Percentiles rank a stretch among this genome's conserved stretches.
Evolutionary conservation across 1,284 basidiomycete species (phyloP).

Genomic region (Ceratobasidium theobromae): DNA sequence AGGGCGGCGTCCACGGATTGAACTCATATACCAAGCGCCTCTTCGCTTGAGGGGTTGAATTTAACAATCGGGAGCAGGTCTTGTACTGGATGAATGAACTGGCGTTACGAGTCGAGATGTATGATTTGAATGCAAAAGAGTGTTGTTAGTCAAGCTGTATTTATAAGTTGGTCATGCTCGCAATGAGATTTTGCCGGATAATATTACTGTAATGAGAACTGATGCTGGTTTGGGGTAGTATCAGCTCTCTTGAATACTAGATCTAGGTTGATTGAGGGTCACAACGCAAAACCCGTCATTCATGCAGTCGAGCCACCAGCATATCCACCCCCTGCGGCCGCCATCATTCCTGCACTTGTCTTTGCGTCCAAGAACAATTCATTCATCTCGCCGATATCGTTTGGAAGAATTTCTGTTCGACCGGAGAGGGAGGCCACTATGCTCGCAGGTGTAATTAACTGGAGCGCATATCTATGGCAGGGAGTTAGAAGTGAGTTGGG

Average conservation of each 20-base stretch:
- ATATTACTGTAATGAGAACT: background rate
- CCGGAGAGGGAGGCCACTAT: slow-evolving; percentile 81
- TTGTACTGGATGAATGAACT: no score
- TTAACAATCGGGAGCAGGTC: background rate
- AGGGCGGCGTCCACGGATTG: slow-evolving; percentile 93
- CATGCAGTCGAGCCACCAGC: background rate
- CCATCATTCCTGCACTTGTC: slow-evolving; percentile 64
- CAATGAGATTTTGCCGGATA: background rate
- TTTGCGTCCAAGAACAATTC: slow-evolving; percentile 96
- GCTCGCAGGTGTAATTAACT: slow-evolving; percentile 89
- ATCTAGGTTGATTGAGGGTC: background rate
- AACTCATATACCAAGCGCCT: slow-evolving; percentile 77
- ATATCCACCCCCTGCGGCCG: slow-evolving; percentile 43
- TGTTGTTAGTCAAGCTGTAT: slow-evolving; percentile 14
- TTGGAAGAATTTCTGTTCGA: slow-evolving; percentile 75
- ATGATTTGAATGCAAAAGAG: slow-evolving; percentile 8
- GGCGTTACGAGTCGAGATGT: no score
- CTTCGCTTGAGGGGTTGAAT: slow-evolving; percentile 45
- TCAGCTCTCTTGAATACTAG: background rate
- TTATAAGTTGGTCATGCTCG: background rate
- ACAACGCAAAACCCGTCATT: background rate
- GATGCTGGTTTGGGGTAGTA: background rate
- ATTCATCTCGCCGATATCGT: slow-evolving; percentile 90
- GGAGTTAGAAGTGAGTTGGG: slow-evolving; percentile 14
- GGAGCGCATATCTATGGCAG: slow-evolving; percentile 78